These are phyloP conservation scores for Cercospora citrullina DNA, from an alignment of 2,329 filamentous ascomycete species.

Conservation along the genomic window DNA sequence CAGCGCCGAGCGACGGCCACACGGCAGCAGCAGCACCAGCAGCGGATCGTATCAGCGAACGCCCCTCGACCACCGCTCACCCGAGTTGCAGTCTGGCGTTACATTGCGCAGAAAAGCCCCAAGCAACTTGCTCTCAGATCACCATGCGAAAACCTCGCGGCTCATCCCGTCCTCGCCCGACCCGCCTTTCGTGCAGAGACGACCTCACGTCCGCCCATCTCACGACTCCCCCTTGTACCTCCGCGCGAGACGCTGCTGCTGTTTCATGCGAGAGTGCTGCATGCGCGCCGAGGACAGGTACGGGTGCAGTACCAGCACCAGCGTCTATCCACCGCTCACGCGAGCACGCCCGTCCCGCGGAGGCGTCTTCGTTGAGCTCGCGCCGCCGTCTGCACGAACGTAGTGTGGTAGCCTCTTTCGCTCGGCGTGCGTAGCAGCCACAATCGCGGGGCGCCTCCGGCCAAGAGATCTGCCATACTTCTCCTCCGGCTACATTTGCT, in stretches of 20 bases:
- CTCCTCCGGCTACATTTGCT: not conserved
- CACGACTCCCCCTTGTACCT: not conserved
- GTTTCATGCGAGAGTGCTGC: constrained; percentile 12
- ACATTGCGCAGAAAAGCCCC: constrained; percentile 1
- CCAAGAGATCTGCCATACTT: constrained; percentile 7
- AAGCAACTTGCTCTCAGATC: not conserved
- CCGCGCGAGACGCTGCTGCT: not conserved
- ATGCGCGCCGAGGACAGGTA: constrained; percentile 2
- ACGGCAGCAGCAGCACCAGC: not conserved
- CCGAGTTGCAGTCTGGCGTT: constrained; percentile 15
- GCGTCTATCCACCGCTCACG: not conserved
- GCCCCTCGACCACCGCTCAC: not conserved
- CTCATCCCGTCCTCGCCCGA: not conserved
- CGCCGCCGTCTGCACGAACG: not conserved
- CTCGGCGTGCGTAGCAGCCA: constrained; percentile 20
- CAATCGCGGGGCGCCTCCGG: constrained; percentile 9
- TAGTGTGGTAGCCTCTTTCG: constrained; percentile 5
- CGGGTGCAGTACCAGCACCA: not conserved
- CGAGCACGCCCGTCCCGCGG: not conserved
- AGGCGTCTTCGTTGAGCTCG: constrained; percentile 1
- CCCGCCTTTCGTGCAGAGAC: not conserved
- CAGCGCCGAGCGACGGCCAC: not conserved
- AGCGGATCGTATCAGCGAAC: not conserved
- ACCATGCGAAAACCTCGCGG: not conserved
- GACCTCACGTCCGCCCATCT: not conserved